Conservation (phyloP, 2,329 filamentous ascomycete genomes). For the Ascochyta fabae region DNA sequence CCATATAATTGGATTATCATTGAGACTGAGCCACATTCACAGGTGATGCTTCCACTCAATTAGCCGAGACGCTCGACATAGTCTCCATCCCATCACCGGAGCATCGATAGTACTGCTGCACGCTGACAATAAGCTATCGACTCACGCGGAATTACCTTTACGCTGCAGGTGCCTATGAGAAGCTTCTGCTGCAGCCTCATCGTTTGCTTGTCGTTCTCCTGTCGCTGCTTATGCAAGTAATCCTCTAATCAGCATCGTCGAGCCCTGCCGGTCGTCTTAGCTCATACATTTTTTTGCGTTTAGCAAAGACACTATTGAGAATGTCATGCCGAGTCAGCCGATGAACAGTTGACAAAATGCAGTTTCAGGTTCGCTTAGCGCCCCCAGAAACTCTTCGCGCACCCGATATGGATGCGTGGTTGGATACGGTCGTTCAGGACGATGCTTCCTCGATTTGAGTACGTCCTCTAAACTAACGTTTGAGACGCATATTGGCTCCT, state of each 20-base stretch:
- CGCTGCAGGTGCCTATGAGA: neutral
- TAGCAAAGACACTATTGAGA: slow-evolving; percentile 9
- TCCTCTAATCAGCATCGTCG: neutral
- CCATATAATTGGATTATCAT: neutral
- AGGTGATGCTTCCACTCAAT: neutral
- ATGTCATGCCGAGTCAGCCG: neutral
- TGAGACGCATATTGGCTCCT: neutral
- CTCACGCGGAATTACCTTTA: neutral
- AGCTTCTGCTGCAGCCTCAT: neutral
- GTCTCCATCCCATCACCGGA: neutral
- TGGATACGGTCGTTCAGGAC: neutral
- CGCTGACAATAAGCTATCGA: neutral
- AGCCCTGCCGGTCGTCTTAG: neutral
- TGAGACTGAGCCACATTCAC: neutral
- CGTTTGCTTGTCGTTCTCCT: neutral
- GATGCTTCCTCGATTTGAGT: neutral
- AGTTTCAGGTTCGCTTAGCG: slow-evolving; percentile 11
- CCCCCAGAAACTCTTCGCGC: neutral
- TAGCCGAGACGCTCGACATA: neutral
- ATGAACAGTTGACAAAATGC: neutral
- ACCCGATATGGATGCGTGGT: neutral
- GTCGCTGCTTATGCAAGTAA: neutral
- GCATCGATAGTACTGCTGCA: neutral
- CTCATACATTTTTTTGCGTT: neutral
- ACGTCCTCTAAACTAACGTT: too few species aligned